Base-by-base conservation (phyloP, 2,329 filamentous ascomycete genomes). In the Fusarium liriodendri region DNA sequence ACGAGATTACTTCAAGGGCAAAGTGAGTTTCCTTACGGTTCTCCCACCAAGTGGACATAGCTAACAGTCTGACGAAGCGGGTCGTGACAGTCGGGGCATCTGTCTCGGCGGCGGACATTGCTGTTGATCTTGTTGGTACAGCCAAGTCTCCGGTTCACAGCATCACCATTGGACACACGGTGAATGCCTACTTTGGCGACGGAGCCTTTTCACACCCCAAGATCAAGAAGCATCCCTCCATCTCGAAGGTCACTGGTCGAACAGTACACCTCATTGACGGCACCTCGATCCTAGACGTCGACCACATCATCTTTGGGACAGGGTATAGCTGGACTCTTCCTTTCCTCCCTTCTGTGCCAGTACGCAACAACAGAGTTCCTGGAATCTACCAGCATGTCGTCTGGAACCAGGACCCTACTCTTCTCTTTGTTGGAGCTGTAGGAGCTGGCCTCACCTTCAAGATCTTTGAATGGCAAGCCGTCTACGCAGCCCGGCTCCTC, bases 381-480 rank as follows among this genome's bases (percentile, higher is more conserved):
- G 85, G 84, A 10, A 80, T 91, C 0, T 91, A 90, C 73, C 87
- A 89, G 74, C 89, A 91, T 74, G 82, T 91, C 1, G 87, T 91
- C 8, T 89, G 85, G 78, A 83, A 82, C 37, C 74, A 84, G 20
- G 90, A 92, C 70, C 87, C 89, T 0, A 87, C 85, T 0, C 81
- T 91, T 11, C 80, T 88, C 3, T 92, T 91, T 74, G 83, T 91
- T 3, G 90, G 89, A 29, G 90, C 90, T 5, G 89, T 87, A 0
- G 82, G 83, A 1, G 87, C 88, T 0, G 89, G 88, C 0, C 80
- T 93, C 32, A 93, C 91, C 0, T 93, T 93, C 82, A 92, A 91
- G 77, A 86, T 92, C 33, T 92, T 92, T 64, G 91, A 93, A 80
- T 92, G 89, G 89, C 91, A 93, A 76, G 90, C 90, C 8, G 90